Evolutionary conservation across 306 rosid genomes (phyloP).

Genomic region (Luffa acutangula): DNA sequence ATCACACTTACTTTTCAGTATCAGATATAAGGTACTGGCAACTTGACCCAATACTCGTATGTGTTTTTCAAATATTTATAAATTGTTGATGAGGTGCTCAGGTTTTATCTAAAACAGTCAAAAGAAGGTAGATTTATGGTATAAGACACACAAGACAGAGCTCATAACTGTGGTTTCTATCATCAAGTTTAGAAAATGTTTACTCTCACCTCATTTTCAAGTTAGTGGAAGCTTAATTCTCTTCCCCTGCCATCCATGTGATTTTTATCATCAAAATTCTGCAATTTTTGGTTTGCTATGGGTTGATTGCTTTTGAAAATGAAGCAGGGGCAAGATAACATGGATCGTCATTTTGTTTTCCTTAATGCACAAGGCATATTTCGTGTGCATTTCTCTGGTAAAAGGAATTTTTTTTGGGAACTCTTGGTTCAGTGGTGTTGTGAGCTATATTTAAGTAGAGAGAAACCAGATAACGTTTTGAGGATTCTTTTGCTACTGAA

Average conservation of each 20-base stretch:
- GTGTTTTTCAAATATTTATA: background rate
- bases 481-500: background rate
- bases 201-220: background rate
- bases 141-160: background rate
- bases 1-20: conserved; percentile 87
- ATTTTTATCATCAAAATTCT: background rate
- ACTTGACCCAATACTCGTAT: conserved; percentile 4
- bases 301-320: background rate
- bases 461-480: background rate
- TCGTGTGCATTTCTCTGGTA: background rate
- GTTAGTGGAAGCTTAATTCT: background rate
- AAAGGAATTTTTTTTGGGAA: background rate
- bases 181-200: background rate
- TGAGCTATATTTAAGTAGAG: background rate
- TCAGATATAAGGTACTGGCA: conserved; percentile 70
- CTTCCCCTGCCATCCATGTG: background rate
- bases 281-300: background rate
- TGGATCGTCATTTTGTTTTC: background rate
- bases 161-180: background rate
- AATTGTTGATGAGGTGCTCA: background rate
- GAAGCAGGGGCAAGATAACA: background rate
- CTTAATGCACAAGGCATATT: background rate
- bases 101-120: background rate
- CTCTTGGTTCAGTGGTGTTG: background rate
- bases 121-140: background rate